Evolutionary conservation across 768 basidiomycete species (phyloP), one percentile per base, ranked within the genome.

Genomic region (Podaxis pistillaris): DNA sequence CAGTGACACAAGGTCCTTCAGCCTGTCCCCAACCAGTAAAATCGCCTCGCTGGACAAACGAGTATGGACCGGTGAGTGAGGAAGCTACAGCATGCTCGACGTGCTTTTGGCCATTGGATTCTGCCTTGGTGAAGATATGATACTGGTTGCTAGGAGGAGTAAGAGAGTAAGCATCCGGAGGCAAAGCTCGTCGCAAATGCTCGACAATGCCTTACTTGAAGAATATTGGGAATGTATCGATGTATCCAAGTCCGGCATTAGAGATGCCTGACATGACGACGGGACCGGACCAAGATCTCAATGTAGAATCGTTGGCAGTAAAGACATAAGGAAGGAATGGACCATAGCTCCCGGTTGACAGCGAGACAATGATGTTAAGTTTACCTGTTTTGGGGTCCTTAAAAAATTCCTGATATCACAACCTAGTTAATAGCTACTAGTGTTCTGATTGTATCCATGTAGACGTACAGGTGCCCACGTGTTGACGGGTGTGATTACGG

Each of bases 21-120:
- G 72, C 73, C 37, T 73, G 70, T 6, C 74, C 74, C 74, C 75
- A 76, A 13, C 72, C 71, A 41, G 75, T 73, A 62, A 76, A 74
- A 61, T 76, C 66, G 3, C 74, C 75, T 1, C 68, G 73, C 58
- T 75, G 75, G 4, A 73, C 71, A 63, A 74, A 75, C 4, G 62
- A 65, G 64, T 76, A 76, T 1, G 75, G 75, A 2, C 74, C 75
- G 19, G 75, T 74, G 41, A 76, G 68, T 2, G 73, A 71, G 5
- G 70, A 68, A 1, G 74, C 68, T 5, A 72, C 72, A 17, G 74
- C 74, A 46, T 75, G 74, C 56, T 76, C 74, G 24, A 76, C 60
- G 15, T 65, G 66, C 65, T 76, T 76, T 60, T 73, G 61, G 15
- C 73, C 74, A 58, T 74, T 66, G 1, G 69, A 69, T 49, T 76